These are phyloP conservation scores for Phyllosticta citriasiana DNA, from an alignment of 2,329 filamentous ascomycete species.

Conservation along the genomic window DNA sequence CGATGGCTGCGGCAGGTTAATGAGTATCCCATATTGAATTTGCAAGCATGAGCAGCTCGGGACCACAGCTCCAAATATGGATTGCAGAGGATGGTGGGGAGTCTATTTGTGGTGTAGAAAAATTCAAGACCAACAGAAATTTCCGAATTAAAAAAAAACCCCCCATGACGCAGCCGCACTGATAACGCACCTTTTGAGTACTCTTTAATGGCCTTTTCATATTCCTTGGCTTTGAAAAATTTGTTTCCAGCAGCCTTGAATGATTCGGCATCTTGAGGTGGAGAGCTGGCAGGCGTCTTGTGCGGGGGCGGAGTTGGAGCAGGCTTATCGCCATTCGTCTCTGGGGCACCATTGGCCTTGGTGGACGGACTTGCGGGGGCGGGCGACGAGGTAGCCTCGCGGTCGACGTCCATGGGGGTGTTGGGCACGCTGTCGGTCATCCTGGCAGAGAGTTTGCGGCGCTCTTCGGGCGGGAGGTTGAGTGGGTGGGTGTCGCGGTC, in stretches of 20 bases:
- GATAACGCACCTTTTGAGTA: conserved; percentile 76
- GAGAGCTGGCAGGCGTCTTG: conserved; percentile 42
- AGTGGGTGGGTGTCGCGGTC: conserved; percentile 73
- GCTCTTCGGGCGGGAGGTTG: conserved; percentile 82
- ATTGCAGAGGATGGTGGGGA: background rate
- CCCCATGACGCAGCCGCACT: background rate
- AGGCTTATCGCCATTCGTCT: conserved; percentile 15
- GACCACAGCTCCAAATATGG: background rate
- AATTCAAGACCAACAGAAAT: conserved; percentile 1
- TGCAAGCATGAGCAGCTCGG: background rate
- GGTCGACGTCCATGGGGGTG: conserved; percentile 69
- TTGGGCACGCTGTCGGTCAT: conserved; percentile 36
- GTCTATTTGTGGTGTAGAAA: background rate
- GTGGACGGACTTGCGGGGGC: conserved; percentile 29
- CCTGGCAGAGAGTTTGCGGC: conserved; percentile 62
- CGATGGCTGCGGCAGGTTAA: conserved; percentile 56
- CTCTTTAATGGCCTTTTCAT: conserved; percentile 75
- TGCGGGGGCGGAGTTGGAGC: conserved; percentile 63
- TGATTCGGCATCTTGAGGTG: conserved; percentile 63
- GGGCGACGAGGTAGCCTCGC: conserved; percentile 49
- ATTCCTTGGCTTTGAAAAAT: conserved; percentile 93
- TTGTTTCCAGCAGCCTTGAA: conserved; percentile 94
- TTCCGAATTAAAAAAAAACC: background rate
- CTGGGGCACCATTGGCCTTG: conserved; percentile 35
- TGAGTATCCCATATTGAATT: background rate